phyloP scores from a whole-genome alignment of 2,329 filamentous ascomycete species.

The Harringtonia lauricola region DNA sequence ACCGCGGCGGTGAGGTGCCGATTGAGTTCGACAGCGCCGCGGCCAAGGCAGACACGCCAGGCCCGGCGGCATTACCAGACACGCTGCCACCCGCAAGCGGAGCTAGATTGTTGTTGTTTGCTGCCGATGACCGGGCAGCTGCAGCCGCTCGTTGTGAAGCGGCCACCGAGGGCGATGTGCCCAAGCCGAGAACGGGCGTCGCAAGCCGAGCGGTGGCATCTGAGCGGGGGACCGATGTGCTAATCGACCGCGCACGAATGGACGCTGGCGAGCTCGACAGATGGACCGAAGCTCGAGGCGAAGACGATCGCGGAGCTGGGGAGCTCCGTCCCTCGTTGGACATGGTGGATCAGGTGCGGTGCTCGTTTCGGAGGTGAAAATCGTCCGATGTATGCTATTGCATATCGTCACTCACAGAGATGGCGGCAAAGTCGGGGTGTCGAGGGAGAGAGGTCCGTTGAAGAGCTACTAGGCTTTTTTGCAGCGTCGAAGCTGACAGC shows the following conservation, averaged over 20 bases:
- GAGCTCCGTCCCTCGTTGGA: slow-evolving; percentile 10
- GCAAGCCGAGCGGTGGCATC: slow-evolving; percentile 51
- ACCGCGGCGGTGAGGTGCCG: slow-evolving; percentile 57
- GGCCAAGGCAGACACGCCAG: slow-evolving; percentile 78
- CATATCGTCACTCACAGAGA: slow-evolving; percentile 4
- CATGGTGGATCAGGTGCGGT: slow-evolving; percentile 2
- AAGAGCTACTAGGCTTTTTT: too few species aligned
- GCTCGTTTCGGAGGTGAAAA: background rate
- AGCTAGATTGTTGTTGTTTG: slow-evolving; percentile 37
- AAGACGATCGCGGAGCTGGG: slow-evolving; percentile 9
- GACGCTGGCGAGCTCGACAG: slow-evolving; percentile 38
- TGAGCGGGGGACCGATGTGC: slow-evolving; percentile 44
- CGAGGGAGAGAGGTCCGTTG: too few species aligned
- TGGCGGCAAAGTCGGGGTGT: too few species aligned
- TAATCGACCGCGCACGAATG: slow-evolving; percentile 31
- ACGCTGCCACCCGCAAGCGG: slow-evolving; percentile 56
- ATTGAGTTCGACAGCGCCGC: slow-evolving; percentile 71
- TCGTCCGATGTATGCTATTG: background rate
- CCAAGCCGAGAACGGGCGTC: slow-evolving; percentile 35
- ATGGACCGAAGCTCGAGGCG: background rate
- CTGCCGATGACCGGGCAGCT: slow-evolving; percentile 26
- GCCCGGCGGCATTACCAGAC: slow-evolving; percentile 57
- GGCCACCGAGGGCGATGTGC: slow-evolving; percentile 15
- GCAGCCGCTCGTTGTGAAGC: slow-evolving; percentile 2
- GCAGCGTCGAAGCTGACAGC: too few species aligned